Evolutionary conservation across 1,284 basidiomycete genomes (phyloP), one percentile per base, ranked within the genome.

Genomic region (Pseudozyma sp.): DNA sequence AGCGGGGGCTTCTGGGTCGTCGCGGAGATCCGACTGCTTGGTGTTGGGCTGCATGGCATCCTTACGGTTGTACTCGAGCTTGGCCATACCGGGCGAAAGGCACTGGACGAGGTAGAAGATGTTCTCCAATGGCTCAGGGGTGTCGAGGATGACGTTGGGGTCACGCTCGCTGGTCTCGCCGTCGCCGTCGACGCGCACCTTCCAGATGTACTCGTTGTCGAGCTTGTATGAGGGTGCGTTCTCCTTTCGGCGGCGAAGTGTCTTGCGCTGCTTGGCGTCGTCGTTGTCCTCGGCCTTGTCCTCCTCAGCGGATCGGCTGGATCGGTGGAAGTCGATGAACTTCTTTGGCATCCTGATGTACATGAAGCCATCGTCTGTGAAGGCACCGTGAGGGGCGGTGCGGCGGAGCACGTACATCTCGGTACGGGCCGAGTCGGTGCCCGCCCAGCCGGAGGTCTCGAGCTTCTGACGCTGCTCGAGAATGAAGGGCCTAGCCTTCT

Each of bases 401-500:
- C 72, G 64, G 64, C 72, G 73, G 50, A 81, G 75, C n/a, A 79
- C 79, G 47, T 73, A 81, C 40, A 81, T 60, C 66, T 81, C 80
- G 51, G 79, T 81, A 42, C 75, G 75, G 44, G 66, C 65, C 19
- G 62, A 64, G 46, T 80, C 77, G 47, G 67, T 65, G 49, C 62
- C 60, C n/a, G 70, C 44, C 80, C 80, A 81, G 17, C 79, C 79
- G 44, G 50, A 58, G 47, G 68, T 55, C 72, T 81, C 80, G 61
- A 81, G 71, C 75, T 81, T 81, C 65, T 81, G 80, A 17, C 80
- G 70, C 70, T 81, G 80, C 68, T 77, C 74, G 66, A 81, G 79
- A 53, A 81, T 67, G 72, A 78, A 81, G 49, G 80, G 77, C 47
- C 67, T 69, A 34, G 80, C 80, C 55, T 77, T 73, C 68, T 81